phyloP scores from a whole-genome alignment of 2,329 filamentous ascomycete species.

The Penicillium polonicum region DNA sequence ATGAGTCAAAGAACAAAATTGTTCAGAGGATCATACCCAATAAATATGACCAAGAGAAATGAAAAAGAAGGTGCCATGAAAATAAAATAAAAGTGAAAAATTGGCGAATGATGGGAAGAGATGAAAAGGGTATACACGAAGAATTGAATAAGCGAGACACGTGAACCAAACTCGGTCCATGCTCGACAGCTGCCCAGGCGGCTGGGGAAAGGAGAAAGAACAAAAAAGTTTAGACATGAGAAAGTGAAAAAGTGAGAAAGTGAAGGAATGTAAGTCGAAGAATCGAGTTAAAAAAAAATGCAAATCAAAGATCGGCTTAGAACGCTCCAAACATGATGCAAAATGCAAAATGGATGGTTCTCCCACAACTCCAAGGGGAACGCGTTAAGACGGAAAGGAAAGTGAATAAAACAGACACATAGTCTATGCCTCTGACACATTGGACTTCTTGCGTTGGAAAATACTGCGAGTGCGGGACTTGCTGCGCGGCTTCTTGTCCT shows the following conservation, averaged over 20 bases:
- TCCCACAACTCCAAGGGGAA: neutral
- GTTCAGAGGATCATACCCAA: slow-evolving; percentile 11
- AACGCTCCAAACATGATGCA: slow-evolving; percentile 21
- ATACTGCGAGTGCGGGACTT: slow-evolving; percentile 75
- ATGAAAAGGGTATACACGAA: slow-evolving; percentile 25
- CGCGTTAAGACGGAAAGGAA: neutral
- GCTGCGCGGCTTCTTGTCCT: slow-evolving; percentile 68
- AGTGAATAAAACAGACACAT: neutral
- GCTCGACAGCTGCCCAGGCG: slow-evolving; percentile 28
- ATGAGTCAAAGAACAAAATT: slow-evolving; percentile 2
- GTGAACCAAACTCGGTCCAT: neutral
- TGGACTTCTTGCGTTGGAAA: slow-evolving; percentile 62
- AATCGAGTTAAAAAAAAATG: slow-evolving; percentile 8
- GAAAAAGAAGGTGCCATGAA: slow-evolving; percentile 9
- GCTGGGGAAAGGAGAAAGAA: slow-evolving; percentile 15
- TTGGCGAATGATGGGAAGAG: slow-evolving; percentile 13
- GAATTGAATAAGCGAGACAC: slow-evolving; percentile 26
- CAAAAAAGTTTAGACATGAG: slow-evolving; percentile 18
- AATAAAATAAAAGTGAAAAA: slow-evolving; percentile 14
- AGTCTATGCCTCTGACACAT: slow-evolving; percentile 28
- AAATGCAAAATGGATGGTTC: slow-evolving; percentile 19
- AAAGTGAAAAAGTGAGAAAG: slow-evolving; percentile 14
- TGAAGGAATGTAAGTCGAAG: slow-evolving; percentile 8
- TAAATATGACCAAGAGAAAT: slow-evolving; percentile 15
- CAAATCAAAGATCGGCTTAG: slow-evolving; percentile 13